Base-by-base conservation (phyloP, 768 basidiomycete species). In the Lactarius trivialis region DNA sequence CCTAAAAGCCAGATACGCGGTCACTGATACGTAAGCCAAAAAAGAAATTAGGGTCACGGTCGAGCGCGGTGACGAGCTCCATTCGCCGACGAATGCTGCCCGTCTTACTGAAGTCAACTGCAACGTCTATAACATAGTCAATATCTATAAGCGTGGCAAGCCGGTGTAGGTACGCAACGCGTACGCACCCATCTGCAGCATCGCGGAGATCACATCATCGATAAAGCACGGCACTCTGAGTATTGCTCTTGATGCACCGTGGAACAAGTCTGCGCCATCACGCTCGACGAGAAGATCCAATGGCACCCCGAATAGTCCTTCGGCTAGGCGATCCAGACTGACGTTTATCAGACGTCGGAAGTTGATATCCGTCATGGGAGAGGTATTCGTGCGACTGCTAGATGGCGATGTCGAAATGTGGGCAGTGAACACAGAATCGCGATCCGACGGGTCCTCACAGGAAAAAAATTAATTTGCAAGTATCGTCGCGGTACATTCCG, bases 61-160 rank as follows among this genome's bases (percentile, higher is more conserved):
- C 96, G 60, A 98, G 89, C 4, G 90, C 84, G 61, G 98, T 95
- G 15, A 88, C 87, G 37, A 97, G 80, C 69, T 95, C 91, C 71
- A 91, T 92, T 64, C 97, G 78, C 61, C 93, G 85, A 56, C 93
- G 83, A 70, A 98, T 98, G 72, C 98, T 98, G 58, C 97, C 97
- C 70, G 95, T 97, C 77, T 95, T 94, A 59, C 97, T 84, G 82
- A 99, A 98, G 67, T 98, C 97, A 49, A 99, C 81, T 8, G 96
- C 98, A 91, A 98, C 93, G 76, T 99, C 97, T 98, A 66, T 26
- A 30, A 24, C 14, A 48, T 12, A 49, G 45, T 33, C 55, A 36
- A 28, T 33, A 45, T 14, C 24, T 36, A 61, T 34, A 39, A 57
- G 37, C 36, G 36, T 52, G 43, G 64, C 28, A 62, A 56, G 32